Evolutionary conservation across 2,329 filamentous ascomycete species (phyloP).

Genomic region (Pseudocercospora pini-densiflorae): DNA sequence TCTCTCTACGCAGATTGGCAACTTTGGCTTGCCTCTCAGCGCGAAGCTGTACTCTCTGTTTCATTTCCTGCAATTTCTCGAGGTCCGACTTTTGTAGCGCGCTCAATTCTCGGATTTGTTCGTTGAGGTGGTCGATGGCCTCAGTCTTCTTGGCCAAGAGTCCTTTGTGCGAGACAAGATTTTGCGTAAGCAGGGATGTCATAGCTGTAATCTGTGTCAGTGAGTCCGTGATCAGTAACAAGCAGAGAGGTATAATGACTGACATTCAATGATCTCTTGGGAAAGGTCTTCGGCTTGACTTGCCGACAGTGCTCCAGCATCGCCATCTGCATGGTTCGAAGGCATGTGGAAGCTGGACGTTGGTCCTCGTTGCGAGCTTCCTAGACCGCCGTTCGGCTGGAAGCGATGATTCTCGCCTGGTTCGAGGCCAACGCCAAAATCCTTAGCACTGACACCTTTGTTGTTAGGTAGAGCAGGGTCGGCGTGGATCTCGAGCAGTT

Average conservation of each 20-base stretch:
- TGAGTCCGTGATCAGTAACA: conserved; percentile 14
- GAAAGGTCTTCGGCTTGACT: conserved; percentile 71
- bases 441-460: conserved; percentile 84
- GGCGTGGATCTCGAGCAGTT: conserved; percentile 91
- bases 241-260: conserved; percentile 45
- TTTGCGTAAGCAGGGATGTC: conserved; percentile 78
- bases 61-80: conserved; percentile 72
- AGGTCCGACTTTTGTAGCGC: conserved; percentile 78
- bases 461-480: conserved; percentile 91
- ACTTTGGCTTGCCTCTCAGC: conserved; percentile 72
- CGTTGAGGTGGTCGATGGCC: conserved; percentile 79
- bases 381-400: conserved; percentile 29
- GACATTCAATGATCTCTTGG: conserved; percentile 78
- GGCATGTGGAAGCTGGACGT: conserved; percentile 23
- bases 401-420: conserved; percentile 45
- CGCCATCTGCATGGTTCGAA: conserved; percentile 36
- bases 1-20: conserved; percentile 79
- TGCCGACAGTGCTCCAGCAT: conserved; percentile 45
- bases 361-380: conserved; percentile 20
- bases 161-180: conserved; percentile 76
- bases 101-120: conserved; percentile 78
- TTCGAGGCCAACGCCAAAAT: conserved; percentile 88
- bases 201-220: conserved; percentile 62
- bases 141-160: conserved; percentile 85
- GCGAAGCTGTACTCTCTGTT: conserved; percentile 66